Evolutionary conservation across 179 eudicot genomes (phyloP), one percentile per base, ranked within the genome.

Genomic region (Beta corolliflora): DNA sequence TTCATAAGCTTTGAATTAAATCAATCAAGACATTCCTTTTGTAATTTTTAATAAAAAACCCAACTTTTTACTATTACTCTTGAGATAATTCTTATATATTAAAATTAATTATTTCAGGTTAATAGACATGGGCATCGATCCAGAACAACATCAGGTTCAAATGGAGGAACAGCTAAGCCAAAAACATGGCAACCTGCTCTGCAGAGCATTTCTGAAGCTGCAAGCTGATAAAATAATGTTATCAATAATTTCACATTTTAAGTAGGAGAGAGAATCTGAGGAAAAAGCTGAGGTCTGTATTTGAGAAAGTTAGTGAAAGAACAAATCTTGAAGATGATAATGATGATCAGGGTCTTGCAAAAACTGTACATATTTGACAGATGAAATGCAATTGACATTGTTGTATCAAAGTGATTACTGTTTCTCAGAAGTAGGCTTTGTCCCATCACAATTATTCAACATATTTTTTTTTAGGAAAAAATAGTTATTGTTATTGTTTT

Each of bases 181-280:
- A 96, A 90, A 83, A 77, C 83, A 85, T 96, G 99, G 99, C 97
- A 93, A 55, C 99, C 99, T 59, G 84, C 93, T 66, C 81, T 96
- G 61, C 84, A 82, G 31, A 93, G 98, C 91, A 96, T 96, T 72
- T 92, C 97, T 46, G 99, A 96, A 86, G 85, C 90, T 81, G 86
- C 82, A 82, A 94, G 97, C 89, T 94, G 87, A 79, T 70, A 36
- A 36, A 36, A 36, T 36, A 31, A 13, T 67, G 72, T 53, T 61
- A 69, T 56, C 77, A 41, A 77, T 14, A 44, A 71, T 63, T n/a
- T 74, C 76, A 78, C 59, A 72, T 9, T 78, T 81, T 60, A 77
- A 77, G 76, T 81, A 71, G 71, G 71, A 61, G 82, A 54, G 54
- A 54, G 54, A 45, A 79, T 14, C 69, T 52, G 31, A 67, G 61